Evolutionary conservation across 495 filamentous ascomycete genomes (phyloP), one percentile per base, ranked within the genome.

Genomic region (Viridothelium virens): DNA sequence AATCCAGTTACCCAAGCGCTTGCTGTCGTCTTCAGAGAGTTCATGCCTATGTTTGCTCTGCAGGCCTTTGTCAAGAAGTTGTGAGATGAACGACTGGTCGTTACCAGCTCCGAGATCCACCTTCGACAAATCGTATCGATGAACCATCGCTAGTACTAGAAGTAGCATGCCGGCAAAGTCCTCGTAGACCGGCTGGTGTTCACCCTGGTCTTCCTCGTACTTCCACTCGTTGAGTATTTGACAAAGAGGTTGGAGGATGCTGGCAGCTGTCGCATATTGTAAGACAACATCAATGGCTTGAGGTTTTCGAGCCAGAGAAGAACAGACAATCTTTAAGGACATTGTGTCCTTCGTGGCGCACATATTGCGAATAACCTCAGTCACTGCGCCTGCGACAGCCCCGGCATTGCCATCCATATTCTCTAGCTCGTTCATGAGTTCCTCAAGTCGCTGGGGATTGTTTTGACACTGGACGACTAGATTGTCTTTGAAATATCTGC

Each of bases 131-230:
- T 86, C 83, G 71, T 96, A 97, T 16, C 95, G 91, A 70, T 94
- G 85, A 64, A 89, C 86, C 69, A 96, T 89, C 0, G 89, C 88
- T 25, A 96, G 77, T 0, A 96, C 82, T 1, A 98, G 79, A 2
- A 97, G 82, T 6, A 97, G 79, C 16, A 97, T 88, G 50, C 90
- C 89, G 0, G 92, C 91, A 67, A 97, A 98, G 67, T 98, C 95
- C 69, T 97, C 93, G 71, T 97, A 97, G 1, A 96, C 89, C 0
- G 93, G 94, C 73, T 97, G 92, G 70, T 94, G 94, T 73, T 98
- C 94, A 44, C 87, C 81, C 73, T 96, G 91, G 64, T 97, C 93
- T 68, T 96, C 93, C 67, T 97, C 93, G 76, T 93, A 95, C 18
- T 83, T 82, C 94, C 93, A 98, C 59, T 86, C 85, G 75, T 97